Percentiles rank a stretch among this genome's conserved stretches.
Conservation (phyloP, 2,329 filamentous ascomycete genomes). For the Ceratocystis diversiconidia region DNA sequence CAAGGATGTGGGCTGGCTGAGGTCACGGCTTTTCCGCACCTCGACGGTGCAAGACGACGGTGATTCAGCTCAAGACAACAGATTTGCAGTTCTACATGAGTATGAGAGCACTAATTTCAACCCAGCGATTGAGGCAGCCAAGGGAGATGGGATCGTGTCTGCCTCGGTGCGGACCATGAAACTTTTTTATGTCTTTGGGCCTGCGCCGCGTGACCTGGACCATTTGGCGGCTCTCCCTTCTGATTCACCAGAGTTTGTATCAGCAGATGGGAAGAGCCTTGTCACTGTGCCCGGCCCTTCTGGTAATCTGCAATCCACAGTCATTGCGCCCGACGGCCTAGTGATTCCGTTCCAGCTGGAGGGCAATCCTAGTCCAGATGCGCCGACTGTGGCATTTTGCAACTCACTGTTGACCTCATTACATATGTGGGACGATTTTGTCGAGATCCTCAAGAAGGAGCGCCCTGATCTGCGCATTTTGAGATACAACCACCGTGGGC, state of each 20-base stretch:
- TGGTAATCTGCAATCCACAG: constrained; percentile 52
- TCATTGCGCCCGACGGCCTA: constrained; percentile 48
- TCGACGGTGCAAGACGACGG: constrained; percentile 42
- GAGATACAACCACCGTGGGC: constrained; percentile 64
- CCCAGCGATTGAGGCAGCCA: constrained; percentile 38
- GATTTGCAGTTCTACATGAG: constrained; percentile 57
- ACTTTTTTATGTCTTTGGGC: constrained; percentile 68
- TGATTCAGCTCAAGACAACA: constrained; percentile 31
- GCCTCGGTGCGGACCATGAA: constrained; percentile 49
- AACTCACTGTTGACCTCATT: constrained; percentile 70
- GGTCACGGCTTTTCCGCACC: constrained; percentile 56
- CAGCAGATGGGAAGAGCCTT: constrained; percentile 31
- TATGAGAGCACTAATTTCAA: constrained; percentile 32
- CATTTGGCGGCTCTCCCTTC: constrained; percentile 38
- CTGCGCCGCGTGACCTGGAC: constrained; percentile 53
- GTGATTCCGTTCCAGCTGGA: constrained; percentile 60
- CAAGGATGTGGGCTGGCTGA: constrained; percentile 53
- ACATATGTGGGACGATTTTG: constrained; percentile 67
- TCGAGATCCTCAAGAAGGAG: constrained; percentile 44
- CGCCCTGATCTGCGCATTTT: constrained; percentile 57
- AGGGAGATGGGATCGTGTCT: constrained; percentile 45
- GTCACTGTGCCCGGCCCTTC: constrained; percentile 28
- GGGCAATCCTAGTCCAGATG: constrained; percentile 49
- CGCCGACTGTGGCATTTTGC: constrained; percentile 59
- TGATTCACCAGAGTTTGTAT: constrained; percentile 35